These are phyloP conservation scores for Pythium myriotylum DNA, from an alignment of 352 stramenopile species.

Conservation along the genomic window DNA sequence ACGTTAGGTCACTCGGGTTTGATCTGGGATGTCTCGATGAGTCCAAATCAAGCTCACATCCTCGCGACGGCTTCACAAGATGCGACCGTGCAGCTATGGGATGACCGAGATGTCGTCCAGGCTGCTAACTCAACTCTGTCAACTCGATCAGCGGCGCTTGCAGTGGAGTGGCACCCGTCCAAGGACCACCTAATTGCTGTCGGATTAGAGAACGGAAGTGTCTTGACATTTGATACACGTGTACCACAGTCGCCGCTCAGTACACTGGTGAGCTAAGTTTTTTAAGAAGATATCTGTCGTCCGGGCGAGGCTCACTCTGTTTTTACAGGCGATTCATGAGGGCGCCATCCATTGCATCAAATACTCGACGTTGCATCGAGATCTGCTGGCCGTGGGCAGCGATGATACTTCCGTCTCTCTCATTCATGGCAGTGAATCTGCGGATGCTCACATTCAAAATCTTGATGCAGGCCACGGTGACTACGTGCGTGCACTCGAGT, in stretches of 20 bases:
- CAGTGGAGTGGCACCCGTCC: constrained; percentile 73
- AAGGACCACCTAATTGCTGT: constrained; percentile 57
- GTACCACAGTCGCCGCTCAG: constrained; percentile 45
- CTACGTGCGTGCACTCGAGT: constrained; percentile 76
- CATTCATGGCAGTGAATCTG: constrained; percentile 26
- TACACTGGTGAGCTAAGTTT: constrained; percentile 28
- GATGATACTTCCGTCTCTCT: constrained; percentile 66
- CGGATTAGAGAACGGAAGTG: constrained; percentile 63
- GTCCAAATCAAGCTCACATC: constrained; percentile 39
- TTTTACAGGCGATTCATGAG: constrained; percentile 31
- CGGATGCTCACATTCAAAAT: background rate
- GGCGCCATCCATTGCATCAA: constrained; percentile 61
- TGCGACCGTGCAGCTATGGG: constrained; percentile 73
- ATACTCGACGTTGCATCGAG: constrained; percentile 64
- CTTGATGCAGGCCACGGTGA: constrained; percentile 43
- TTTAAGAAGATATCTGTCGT: background rate
- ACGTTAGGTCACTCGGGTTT: constrained; percentile 69
- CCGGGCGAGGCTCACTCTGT: background rate
- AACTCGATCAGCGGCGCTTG: constrained; percentile 45
- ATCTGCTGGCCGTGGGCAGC: constrained; percentile 62
- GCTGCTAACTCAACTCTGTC: constrained; percentile 40
- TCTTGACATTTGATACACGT: constrained; percentile 73
- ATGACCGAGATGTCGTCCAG: constrained; percentile 51
- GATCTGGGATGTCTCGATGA: constrained; percentile 71
- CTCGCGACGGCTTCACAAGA: constrained; percentile 71